Percentiles rank a stretch among this genome's conserved stretches.
Conservation (phyloP, 2,329 filamentous ascomycete species). For the Sarocladium oryzae region DNA sequence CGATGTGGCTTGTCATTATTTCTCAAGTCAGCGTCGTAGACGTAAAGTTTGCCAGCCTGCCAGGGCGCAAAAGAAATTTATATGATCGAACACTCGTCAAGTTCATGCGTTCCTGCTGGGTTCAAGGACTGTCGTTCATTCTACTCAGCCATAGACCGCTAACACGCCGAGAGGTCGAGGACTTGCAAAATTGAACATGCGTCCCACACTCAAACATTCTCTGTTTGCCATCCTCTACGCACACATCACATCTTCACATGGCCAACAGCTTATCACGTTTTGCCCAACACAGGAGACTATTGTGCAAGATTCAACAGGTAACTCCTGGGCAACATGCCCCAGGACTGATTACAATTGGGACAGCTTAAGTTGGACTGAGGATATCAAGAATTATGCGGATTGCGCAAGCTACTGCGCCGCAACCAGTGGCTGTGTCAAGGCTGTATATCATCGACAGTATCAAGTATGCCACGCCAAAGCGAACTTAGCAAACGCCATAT, state of each 20-base stretch:
- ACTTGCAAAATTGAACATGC: not conserved
- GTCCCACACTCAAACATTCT: not conserved
- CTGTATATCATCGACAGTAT: not conserved
- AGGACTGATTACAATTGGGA: not conserved
- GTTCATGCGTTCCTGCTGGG: too few species aligned
- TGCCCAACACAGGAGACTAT: not conserved
- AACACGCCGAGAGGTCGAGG: not conserved
- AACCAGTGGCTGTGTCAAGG: not conserved
- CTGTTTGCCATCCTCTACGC: not conserved
- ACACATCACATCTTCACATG: not conserved
- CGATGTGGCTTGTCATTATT: too few species aligned
- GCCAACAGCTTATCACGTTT: not conserved
- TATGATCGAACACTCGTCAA: too few species aligned
- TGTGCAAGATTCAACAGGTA: not conserved
- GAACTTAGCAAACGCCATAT: not conserved
- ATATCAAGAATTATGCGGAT: not conserved
- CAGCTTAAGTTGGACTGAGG: not conserved
- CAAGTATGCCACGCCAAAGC: not conserved
- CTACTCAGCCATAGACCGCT: not conserved
- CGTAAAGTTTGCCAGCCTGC: too few species aligned
- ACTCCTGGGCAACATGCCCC: not conserved
- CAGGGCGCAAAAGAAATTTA: too few species aligned
- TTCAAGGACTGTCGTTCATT: not conserved
- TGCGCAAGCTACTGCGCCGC: not conserved
- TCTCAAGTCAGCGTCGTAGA: too few species aligned